Percentiles rank a stretch among this genome's conserved stretches.
These are phyloP conservation scores for Populus alba DNA, from an alignment of 345 rosid species.

Conservation along the genomic window DNA sequence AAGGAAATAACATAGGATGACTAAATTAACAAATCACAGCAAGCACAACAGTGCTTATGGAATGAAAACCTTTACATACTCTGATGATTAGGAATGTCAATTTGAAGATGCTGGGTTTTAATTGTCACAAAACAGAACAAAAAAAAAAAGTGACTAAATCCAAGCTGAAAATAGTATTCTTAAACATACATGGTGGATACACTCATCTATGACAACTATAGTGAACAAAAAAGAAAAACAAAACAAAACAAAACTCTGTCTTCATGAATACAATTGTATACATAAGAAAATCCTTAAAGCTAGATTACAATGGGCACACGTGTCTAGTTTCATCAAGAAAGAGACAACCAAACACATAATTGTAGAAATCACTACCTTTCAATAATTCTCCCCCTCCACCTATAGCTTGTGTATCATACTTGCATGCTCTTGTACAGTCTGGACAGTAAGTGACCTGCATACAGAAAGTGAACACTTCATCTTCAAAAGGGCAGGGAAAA, in stretches of 20 bases:
- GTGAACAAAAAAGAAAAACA: not conserved
- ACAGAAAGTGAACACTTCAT: not conserved
- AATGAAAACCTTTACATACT: not conserved
- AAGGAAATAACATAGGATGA: no score
- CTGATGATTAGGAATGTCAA: not conserved
- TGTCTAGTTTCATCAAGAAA: conserved; percentile 63
- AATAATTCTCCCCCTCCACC: conserved; percentile 37
- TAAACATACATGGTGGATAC: no score
- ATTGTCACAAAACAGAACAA: not conserved
- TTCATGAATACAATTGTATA: not conserved
- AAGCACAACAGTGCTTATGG: not conserved
- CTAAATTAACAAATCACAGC: not conserved
- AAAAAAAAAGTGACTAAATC: no score
- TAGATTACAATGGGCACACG: conserved; percentile 50
- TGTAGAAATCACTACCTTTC: conserved; percentile 71
- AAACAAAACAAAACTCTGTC: not conserved
- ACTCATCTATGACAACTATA: no score
- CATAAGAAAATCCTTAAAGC: not conserved
- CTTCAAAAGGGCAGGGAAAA: not conserved
- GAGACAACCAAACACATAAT: conserved; percentile 72
- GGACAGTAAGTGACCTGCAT: conserved; percentile 88
- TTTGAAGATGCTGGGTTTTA: not conserved
- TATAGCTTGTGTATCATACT: conserved; percentile 55
- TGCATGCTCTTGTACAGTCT: conserved; percentile 90
- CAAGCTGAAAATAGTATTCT: no score